Conservation (phyloP, 768 basidiomycete genomes). For the Phylloporus sp. region DNA sequence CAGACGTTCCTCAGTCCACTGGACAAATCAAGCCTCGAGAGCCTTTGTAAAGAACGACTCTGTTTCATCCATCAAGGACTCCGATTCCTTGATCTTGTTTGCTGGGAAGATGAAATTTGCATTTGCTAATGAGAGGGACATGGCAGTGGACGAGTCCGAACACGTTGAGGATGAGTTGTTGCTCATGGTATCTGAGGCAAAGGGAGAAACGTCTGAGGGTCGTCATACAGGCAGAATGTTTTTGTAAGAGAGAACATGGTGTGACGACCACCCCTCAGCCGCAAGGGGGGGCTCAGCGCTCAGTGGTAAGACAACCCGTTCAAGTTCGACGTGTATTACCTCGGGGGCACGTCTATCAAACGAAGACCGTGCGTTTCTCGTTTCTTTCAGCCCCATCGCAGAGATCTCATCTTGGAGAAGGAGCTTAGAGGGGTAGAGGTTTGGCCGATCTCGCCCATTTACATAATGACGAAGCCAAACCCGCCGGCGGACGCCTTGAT, state of each 20-base stretch:
- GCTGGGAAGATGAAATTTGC: conserved; percentile 6
- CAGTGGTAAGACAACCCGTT: no score
- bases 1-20: no score
- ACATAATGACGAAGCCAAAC: conserved; percentile 8
- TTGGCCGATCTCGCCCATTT: neutral
- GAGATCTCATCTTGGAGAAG: neutral
- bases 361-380: conserved; percentile 9
- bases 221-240: no score
- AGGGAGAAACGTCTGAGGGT: no score
- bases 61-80: conserved; percentile 1
- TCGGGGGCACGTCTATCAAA: conserved; percentile 23
- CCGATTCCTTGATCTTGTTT: conserved; percentile 4
- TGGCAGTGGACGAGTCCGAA: neutral
- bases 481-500: conserved; percentile 4
- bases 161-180: no score
- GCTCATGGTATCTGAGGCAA: no score
- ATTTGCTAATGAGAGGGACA: neutral
- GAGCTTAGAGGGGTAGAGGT: conserved; percentile 5
- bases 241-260: no score
- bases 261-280: no score
- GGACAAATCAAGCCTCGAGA: no score
- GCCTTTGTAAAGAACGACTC: neutral
- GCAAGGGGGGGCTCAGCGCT: no score
- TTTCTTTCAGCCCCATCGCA: neutral
- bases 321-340: conserved; percentile 27